These are phyloP conservation scores for Cnidoscolus chayamansa DNA, from an alignment of 441 rosid species.

Conservation along the genomic window DNA sequence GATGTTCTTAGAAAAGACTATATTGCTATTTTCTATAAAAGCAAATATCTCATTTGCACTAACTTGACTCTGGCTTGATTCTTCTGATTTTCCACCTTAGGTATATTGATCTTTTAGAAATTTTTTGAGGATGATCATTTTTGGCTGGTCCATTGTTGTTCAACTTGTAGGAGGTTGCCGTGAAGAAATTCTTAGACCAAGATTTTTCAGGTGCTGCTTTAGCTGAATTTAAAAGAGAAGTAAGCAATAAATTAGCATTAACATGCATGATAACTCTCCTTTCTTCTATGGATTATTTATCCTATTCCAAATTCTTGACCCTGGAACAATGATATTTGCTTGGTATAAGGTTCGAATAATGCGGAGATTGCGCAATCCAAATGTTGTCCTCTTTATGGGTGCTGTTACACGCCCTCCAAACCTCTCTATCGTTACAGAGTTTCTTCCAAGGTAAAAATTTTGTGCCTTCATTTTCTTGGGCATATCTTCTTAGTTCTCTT, in stretches of 20 bases:
- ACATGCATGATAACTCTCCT: conserved; percentile 6
- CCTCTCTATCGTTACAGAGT: conserved; percentile 91
- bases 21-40: neutral
- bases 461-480: conserved; percentile 13
- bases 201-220: conserved; percentile 98
- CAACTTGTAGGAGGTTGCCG: conserved; percentile 87
- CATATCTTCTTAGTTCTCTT: conserved; percentile 14
- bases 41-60: conserved; percentile 1
- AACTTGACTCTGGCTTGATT: neutral
- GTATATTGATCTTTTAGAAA: neutral
- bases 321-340: conserved; percentile 10
- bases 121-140: neutral
- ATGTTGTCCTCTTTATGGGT: conserved; percentile 94
- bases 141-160: conserved; percentile 27
- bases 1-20: neutral
- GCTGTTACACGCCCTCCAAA: conserved; percentile 99
- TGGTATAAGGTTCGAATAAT: conserved; percentile 79
- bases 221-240: conserved; percentile 96
- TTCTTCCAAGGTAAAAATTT: conserved; percentile 74
- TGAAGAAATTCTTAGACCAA: conserved; percentile 98
- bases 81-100: neutral
- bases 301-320: conserved; percentile 10
- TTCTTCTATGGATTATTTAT: neutral
- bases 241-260: conserved; percentile 42
- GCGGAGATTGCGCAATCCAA: conserved; percentile 98